Percentiles rank a stretch among this genome's conserved stretches.
Conservation (phyloP, 441 rosid genomes). For the Aquilaria agallochum region DNA sequence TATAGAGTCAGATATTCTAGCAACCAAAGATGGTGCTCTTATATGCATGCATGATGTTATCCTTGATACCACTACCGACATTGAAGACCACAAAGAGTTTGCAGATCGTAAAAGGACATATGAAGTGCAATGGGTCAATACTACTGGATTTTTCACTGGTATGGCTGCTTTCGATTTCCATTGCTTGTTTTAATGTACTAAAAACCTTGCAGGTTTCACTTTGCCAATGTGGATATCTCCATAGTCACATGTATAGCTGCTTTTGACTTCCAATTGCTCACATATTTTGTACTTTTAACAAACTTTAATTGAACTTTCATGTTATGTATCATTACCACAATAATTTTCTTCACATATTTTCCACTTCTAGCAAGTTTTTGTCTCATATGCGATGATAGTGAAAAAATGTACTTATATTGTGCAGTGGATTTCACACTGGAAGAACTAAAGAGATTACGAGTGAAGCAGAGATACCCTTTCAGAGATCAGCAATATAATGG, state of each 20-base stretch:
- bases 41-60: slow-evolving; percentile 81
- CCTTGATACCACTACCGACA: slow-evolving; percentile 73
- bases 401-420: slow-evolving; percentile 7
- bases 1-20: slow-evolving; percentile 84
- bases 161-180: slow-evolving; percentile 10
- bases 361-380: neutral
- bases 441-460: slow-evolving; percentile 67
- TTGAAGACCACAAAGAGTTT: slow-evolving; percentile 72
- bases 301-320: neutral
- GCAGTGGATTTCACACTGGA: slow-evolving; percentile 85
- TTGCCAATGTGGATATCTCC: slow-evolving; percentile 2
- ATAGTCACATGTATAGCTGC: neutral
- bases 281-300: neutral
- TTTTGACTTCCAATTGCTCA: neutral
- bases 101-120: slow-evolving; percentile 80
- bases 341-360: too few relatives aligned
- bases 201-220: slow-evolving; percentile 5
- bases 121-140: slow-evolving; percentile 66
- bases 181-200: neutral
- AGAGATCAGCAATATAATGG: slow-evolving; percentile 92
- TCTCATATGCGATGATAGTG: neutral
- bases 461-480: slow-evolving; percentile 69
- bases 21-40: slow-evolving; percentile 86
- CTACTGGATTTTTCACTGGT: slow-evolving; percentile 83
- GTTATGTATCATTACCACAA: too few relatives aligned